phyloP scores from a whole-genome alignment of 331 rosid species.

The Erythrophleum ivorense region DNA sequence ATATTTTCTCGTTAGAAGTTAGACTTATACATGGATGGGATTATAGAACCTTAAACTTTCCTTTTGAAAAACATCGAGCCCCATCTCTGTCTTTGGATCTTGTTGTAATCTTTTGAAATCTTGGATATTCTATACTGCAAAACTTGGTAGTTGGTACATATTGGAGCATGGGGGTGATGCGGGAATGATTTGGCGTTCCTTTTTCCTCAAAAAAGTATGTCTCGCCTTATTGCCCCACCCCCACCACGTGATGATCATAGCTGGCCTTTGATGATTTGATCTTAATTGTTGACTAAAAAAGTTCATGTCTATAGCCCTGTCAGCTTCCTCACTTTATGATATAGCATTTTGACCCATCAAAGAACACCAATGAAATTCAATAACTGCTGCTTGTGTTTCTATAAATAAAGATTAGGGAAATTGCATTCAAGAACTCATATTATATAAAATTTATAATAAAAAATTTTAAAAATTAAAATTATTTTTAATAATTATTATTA shows the following conservation, averaged over 20 bases:
- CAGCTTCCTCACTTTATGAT: slow-evolving; percentile 41
- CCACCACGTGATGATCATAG: slow-evolving; percentile 25
- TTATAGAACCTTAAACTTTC: not conserved
- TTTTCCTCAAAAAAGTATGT: not conserved
- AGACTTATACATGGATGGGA: not conserved
- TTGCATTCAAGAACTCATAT: too few species aligned
- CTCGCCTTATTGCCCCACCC: not conserved
- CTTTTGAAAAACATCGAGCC: not conserved
- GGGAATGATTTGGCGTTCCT: not conserved
- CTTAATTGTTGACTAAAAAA: not conserved
- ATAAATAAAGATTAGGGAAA: not conserved
- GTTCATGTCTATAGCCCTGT: not conserved
- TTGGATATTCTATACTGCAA: not conserved
- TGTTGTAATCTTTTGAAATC: not conserved
- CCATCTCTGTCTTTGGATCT: not conserved
- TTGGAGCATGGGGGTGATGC: not conserved
- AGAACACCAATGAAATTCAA: not conserved
- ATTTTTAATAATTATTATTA: too few species aligned
- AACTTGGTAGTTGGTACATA: not conserved
- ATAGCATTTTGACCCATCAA: not conserved
- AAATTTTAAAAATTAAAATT: too few species aligned
- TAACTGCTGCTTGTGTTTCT: not conserved
- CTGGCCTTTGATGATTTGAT: slow-evolving; percentile 14
- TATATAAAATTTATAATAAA: too few species aligned
- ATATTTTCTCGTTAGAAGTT: not conserved